Evolutionary conservation across 2,329 filamentous ascomycete genomes (phyloP).

Genomic region (Fusarium neocosmosporiellum): DNA sequence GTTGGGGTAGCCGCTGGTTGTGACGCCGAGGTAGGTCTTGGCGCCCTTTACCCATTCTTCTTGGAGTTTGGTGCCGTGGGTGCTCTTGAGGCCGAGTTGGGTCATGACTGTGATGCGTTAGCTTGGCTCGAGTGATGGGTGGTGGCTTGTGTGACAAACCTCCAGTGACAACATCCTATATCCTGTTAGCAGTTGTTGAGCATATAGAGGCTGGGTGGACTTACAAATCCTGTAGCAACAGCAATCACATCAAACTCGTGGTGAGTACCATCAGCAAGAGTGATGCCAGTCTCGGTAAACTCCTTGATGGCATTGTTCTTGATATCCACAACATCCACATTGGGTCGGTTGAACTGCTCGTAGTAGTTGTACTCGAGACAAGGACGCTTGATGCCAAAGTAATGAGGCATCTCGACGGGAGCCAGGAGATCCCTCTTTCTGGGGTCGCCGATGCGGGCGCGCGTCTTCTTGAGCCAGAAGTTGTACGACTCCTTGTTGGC

Average conservation of each 20-base stretch:
- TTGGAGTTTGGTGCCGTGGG: constrained; percentile 50
- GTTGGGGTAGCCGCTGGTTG: constrained; percentile 59
- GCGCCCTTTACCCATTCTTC: constrained; percentile 57
- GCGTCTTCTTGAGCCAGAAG: constrained; percentile 65
- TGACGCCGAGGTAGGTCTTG: constrained; percentile 58
- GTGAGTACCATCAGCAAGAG: constrained; percentile 53
- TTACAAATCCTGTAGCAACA: constrained; percentile 59
- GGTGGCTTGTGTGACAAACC: constrained; percentile 35
- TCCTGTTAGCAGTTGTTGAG: constrained; percentile 5
- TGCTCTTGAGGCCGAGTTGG: constrained; percentile 56
- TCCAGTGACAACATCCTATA: constrained; percentile 51
- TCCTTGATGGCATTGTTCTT: constrained; percentile 53
- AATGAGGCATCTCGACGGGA: constrained; percentile 62
- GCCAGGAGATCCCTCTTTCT: constrained; percentile 62
- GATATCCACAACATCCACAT: constrained; percentile 57
- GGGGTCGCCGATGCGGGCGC: constrained; percentile 62
- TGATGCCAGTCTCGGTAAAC: constrained; percentile 56
- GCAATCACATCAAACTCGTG: constrained; percentile 58
- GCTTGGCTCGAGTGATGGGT: background rate
- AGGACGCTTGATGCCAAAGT: constrained; percentile 64
- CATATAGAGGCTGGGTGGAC: constrained; percentile 15
- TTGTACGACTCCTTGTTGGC: constrained; percentile 65
- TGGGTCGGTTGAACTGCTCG: constrained; percentile 58
- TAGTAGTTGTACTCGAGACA: constrained; percentile 58
- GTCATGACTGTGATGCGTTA: constrained; percentile 52